A percentile compares a stretch with the other conserved stretches of the same genome.
These are phyloP conservation scores for Coix lacrymajobi DNA, from an alignment of 176 grass and related monocot species.

Conservation along the genomic window DNA sequence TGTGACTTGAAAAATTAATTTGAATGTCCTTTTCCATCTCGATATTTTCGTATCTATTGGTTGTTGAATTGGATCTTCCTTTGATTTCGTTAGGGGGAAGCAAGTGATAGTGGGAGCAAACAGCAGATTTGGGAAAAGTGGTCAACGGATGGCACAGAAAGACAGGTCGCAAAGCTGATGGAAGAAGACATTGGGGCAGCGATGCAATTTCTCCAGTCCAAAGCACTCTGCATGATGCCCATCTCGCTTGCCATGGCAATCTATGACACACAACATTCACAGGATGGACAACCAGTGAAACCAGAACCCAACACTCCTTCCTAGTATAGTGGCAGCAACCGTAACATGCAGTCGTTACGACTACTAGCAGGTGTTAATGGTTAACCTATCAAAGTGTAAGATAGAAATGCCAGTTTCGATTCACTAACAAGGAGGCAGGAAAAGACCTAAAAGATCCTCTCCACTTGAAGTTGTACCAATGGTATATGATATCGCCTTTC, in stretches of 20 bases:
- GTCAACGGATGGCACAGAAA: conserved; percentile 96
- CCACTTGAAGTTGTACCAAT: conserved; percentile 54
- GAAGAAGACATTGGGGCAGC: conserved; percentile 88
- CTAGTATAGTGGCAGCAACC: conserved; percentile 49
- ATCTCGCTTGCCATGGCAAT: conserved; percentile 97
- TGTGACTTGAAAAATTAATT: conserved; percentile 14
- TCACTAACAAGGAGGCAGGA: conserved; percentile 52
- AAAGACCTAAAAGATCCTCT: conserved; percentile 70
- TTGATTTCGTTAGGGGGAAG: conserved; percentile 70
- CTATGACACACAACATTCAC: conserved; percentile 81
- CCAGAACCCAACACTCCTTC: conserved; percentile 87
- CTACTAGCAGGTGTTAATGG: conserved; percentile 34
- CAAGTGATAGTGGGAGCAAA: conserved; percentile 71
- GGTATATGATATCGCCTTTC: conserved; percentile 67
- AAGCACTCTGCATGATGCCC: conserved; percentile 98
- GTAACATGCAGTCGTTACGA: conserved; percentile 23
- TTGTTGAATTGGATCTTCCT: conserved; percentile 41
- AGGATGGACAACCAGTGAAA: conserved; percentile 66
- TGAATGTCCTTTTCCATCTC: conserved; percentile 18
- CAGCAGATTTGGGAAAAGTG: conserved; percentile 98
- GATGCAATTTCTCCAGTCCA: conserved; percentile 99
- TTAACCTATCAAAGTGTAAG: conserved; percentile 43
- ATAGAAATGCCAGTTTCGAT: conserved; percentile 38
- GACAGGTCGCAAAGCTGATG: conserved; percentile 91
- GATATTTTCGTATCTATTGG: conserved; percentile 23